Base-by-base conservation (phyloP, 164 flowering plant genomes). In the Berberis thunbergii region DNA sequence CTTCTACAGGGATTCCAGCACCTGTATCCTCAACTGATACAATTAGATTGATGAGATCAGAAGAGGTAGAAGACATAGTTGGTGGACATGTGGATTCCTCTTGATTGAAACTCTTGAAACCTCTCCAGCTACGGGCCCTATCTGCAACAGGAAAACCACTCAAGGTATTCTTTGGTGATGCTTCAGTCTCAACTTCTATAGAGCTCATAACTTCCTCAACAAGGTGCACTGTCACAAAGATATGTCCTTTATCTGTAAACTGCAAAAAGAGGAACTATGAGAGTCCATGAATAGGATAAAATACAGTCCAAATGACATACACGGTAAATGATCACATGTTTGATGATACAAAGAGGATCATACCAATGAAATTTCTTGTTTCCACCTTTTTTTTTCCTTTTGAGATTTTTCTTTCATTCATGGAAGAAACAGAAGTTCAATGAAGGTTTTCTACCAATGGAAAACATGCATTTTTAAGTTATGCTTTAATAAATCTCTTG, bases 1-100 rank as follows among this genome's bases (percentile, higher is more conserved):
- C 95, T 66, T 94, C 96, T 3, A 65, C 56, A 61, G 99, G 96
- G 67, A 94, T 94, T 49, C 99, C 97, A 1, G 50, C 79, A 57
- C 99, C 99, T 3, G 99, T 94, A 68, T 94, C 99, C 78, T 94
- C 99, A 54, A 94, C 97, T 11, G 96, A 83, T 49, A 94, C 81
- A 46, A 94, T 84, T 38, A 94, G 49, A 63, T 78, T 86, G 60
- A 88, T 70, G 57, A 61, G 75, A 49, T 85, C 83, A 10, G 85
- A 48, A 11, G 80, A 62, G 49, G 75, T 69, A 26, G 77, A 66
- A 6, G 72, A 41, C 40, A 67, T 60, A 40, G 72, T 46, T 49
- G 65, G 73, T n/a, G 58, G 59, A 66, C 66, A 44, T 12, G 45
- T 13, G 5, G 69, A 64, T 56, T 75, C 77, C 43, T 85, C 86